Evolutionary conservation across 176 grass and related monocot genomes (phyloP), one percentile per base, ranked within the genome.

Genomic region (Triticum monococcum): DNA sequence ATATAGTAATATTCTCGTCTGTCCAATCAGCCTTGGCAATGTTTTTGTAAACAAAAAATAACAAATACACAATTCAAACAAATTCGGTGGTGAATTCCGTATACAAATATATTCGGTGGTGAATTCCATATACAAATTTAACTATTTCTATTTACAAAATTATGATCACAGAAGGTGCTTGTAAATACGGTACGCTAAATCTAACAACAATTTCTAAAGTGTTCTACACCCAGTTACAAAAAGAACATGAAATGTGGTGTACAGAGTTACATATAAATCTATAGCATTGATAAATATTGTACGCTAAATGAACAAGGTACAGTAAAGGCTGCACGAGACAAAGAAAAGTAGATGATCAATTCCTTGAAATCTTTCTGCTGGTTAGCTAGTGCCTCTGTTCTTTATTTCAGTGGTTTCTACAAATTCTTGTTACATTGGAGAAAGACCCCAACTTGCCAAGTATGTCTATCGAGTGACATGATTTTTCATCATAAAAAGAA

Each of bases 351-450:
- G 68, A 79, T 10, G 56, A 64, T 36, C 20, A 68, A 22, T 46
- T 87, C 25, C 43, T 60, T 36, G 6, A 80, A 66, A 75, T 80
- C 33, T 75, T 20, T 22, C 75, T 75, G 46, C 46, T 31, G 8
- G 26, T 86, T 28, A 86, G 2, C 7, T 41, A 54, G 4, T 54
- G 8, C 23, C 66, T 56, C 23, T 5, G 31, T 61, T 9, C 33
- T 11, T 46, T 28, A 54, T 9, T 57, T 79, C 48, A 87, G 10
- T 69, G 17, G 17, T 33, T 80, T 79, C 24, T 73, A 79, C 9
- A 30, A 73, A 81, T 28, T 9, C 20, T 6, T 59, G 83, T 74
- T 63, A 32, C 63, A 91, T 80, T 68, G 64, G 46, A 76, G 63
- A 37, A 9, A 9, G 75, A 13, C 4, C 4, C 45, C 75, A 88